Conservation (phyloP, 1,139 yeast genomes). For the Taphrina confusa region DNA sequence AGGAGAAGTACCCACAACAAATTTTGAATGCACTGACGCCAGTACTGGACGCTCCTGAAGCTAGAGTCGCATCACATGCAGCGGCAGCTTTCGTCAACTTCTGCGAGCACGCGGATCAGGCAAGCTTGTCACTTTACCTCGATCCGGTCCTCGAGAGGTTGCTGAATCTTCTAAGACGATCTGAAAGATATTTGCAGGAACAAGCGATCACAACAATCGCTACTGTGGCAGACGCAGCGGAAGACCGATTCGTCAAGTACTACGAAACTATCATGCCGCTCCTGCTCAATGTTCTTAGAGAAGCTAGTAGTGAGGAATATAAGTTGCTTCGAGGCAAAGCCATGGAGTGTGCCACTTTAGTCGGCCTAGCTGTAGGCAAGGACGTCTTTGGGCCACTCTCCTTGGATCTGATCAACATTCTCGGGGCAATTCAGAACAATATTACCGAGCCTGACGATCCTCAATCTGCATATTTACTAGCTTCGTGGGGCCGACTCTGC, state of each 20-base stretch:
- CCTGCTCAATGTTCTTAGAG: slow-evolving; percentile 74
- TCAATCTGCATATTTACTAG: slow-evolving; percentile 79
- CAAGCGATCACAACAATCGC: slow-evolving; percentile 96
- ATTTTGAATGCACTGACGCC: slow-evolving; percentile 87
- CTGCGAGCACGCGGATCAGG: slow-evolving; percentile 87
- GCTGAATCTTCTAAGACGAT: slow-evolving; percentile 73
- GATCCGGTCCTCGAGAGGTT: slow-evolving; percentile 75
- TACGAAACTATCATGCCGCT: slow-evolving; percentile 95
- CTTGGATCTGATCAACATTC: slow-evolving; percentile 68
- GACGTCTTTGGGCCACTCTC: slow-evolving; percentile 81
- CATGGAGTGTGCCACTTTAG: slow-evolving; percentile 90
- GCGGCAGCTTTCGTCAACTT: slow-evolving; percentile 97
- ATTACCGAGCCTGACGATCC: slow-evolving; percentile 67
- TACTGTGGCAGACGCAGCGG: slow-evolving; percentile 97
- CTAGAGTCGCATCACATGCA: slow-evolving; percentile 92
- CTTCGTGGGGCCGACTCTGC: slow-evolving; percentile 96
- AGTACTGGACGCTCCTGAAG: slow-evolving; percentile 45
- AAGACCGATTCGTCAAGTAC: slow-evolving; percentile 80
- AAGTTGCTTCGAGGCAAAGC: slow-evolving; percentile 86
- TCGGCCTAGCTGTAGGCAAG: slow-evolving; percentile 95
- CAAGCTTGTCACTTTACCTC: slow-evolving; percentile 82
- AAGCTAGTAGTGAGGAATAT: slow-evolving; percentile 70
- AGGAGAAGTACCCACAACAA: slow-evolving; percentile 72
- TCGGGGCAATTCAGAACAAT: slow-evolving; percentile 65
- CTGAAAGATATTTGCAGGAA: slow-evolving; percentile 91